Base-by-base conservation (phyloP, 2,329 filamentous ascomycete species). In the Penicillium janthinellum region DNA sequence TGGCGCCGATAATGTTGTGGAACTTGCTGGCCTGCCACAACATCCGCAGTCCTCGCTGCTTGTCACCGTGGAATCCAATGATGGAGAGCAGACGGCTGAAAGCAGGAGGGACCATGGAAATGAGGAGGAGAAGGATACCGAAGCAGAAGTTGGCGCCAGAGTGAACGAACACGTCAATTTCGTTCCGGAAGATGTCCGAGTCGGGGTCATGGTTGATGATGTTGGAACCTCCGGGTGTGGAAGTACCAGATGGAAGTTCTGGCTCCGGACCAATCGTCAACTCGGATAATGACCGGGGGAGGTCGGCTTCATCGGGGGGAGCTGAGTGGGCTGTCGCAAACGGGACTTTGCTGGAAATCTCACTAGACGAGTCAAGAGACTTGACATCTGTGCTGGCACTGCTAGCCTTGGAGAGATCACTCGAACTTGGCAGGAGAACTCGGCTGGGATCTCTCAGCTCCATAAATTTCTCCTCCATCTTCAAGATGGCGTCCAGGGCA, bases 81-180 rank as follows among this genome's bases (percentile, higher is more conserved):
- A 98, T 89, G 60, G 89, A 91, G 4, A 98, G 82, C 1, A 99
- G 84, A 57, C 87, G 90, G n/a, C 86, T 89, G 75, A 98, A 96
- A 0, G 93, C 87, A 0, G 95, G 95, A 0, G 95, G 96, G 0
- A 98, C 88, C 79, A 98, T 90, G 12, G 92, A 96, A n/a, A 98
- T 88, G 56, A 98, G 82, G 1, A 98, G 82, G 14, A 96, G 83
- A 1, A 98, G 79, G 35, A 96, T 84, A 3, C 95, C 95, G 69
- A 93, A 97, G 75, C 92, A 96, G 75, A 97, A 89, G 71, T 90
- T 95, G 5, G 88, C 86, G 10, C 92, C 94, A 0, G 91, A 93
- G 73, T 96, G 92, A 39, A 97, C 88, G 72, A 97, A 99, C 22
- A 89, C 78, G 73, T 98, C 94, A 17, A 94, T 85, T 0, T 90